A percentile compares a stretch with the other conserved stretches of the same genome.
Conservation (phyloP, 1,284 basidiomycete genomes). For the Puccinia polysora region DNA sequence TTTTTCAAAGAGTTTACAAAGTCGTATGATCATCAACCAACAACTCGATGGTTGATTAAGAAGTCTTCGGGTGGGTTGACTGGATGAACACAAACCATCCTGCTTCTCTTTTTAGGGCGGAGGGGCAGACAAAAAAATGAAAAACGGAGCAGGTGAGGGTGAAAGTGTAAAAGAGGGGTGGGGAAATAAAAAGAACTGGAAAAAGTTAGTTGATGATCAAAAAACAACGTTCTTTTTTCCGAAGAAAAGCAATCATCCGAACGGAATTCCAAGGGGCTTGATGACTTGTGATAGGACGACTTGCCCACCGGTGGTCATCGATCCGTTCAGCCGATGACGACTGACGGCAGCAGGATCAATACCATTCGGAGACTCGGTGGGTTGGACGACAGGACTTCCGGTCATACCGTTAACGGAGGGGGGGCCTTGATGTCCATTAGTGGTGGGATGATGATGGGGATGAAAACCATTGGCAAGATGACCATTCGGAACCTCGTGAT, state of each 20-base stretch:
- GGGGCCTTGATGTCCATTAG: not conserved
- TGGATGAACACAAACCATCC: too few relatives aligned
- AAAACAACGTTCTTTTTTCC: too few relatives aligned
- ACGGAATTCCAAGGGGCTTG: conserved; percentile 10
- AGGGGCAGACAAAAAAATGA: too few relatives aligned
- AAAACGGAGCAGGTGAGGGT: too few relatives aligned
- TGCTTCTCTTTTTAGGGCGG: too few relatives aligned
- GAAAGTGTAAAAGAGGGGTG: too few relatives aligned
- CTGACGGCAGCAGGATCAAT: not conserved
- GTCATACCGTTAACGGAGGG: not conserved
- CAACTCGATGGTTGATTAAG: too few relatives aligned
- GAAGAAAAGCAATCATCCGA: conserved; percentile 11
- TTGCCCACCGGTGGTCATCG: not conserved
- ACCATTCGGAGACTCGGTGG: not conserved
- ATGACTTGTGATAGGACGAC: conserved; percentile 25
- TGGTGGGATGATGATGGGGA: not conserved
- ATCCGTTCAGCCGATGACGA: not conserved
- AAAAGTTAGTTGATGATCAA: too few relatives aligned
- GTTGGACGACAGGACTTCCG: not conserved
- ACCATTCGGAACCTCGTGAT: not conserved
- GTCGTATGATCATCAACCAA: too few relatives aligned
- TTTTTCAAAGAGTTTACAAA: too few relatives aligned
- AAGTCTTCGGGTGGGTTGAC: too few relatives aligned
- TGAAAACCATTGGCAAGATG: not conserved
- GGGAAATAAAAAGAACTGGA: too few relatives aligned